Evolutionary conservation across 768 basidiomycete genomes (phyloP).

Genomic region (Boletus rubescentipes): DNA sequence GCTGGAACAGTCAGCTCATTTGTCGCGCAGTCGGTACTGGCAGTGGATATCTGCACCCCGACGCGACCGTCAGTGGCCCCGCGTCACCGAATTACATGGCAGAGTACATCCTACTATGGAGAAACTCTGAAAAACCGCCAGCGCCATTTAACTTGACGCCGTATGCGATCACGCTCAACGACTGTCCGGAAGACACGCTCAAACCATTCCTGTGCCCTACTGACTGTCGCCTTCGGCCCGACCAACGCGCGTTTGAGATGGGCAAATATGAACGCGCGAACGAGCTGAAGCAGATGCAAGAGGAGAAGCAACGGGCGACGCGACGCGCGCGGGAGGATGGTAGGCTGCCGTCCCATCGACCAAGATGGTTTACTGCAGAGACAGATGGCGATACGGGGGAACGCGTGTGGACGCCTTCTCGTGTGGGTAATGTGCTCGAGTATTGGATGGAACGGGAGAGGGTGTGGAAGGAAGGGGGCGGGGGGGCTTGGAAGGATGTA

Average conservation of each 20-base stretch:
- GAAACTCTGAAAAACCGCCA: constrained; percentile 80
- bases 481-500: constrained; percentile 58
- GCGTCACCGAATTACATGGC: constrained; percentile 45
- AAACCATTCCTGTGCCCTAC: constrained; percentile 79
- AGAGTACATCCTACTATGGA: constrained; percentile 87
- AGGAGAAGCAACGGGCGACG: constrained; percentile 75
- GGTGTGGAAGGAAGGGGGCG: constrained; percentile 47
- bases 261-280: constrained; percentile 86
- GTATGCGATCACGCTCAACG: constrained; percentile 89
- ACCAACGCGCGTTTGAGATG: constrained; percentile 92
- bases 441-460: constrained; percentile 84
- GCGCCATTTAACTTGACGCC: constrained; percentile 96
- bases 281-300: constrained; percentile 73
- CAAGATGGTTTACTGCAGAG: constrained; percentile 85
- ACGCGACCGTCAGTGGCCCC: constrained; percentile 54
- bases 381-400: constrained; percentile 90
- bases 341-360: constrained; percentile 62
- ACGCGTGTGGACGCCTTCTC: constrained; percentile 77
- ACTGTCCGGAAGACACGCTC: constrained; percentile 72
- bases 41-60: constrained; percentile 65
- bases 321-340: constrained; percentile 77
- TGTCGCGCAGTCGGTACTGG: constrained; percentile 70
- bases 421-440: constrained; percentile 54
- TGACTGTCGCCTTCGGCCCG: constrained; percentile 89
- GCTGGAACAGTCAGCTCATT: constrained; percentile 95